Conservation (phyloP, 2,329 filamentous ascomycete species). For the Calonectria henricotiae region DNA sequence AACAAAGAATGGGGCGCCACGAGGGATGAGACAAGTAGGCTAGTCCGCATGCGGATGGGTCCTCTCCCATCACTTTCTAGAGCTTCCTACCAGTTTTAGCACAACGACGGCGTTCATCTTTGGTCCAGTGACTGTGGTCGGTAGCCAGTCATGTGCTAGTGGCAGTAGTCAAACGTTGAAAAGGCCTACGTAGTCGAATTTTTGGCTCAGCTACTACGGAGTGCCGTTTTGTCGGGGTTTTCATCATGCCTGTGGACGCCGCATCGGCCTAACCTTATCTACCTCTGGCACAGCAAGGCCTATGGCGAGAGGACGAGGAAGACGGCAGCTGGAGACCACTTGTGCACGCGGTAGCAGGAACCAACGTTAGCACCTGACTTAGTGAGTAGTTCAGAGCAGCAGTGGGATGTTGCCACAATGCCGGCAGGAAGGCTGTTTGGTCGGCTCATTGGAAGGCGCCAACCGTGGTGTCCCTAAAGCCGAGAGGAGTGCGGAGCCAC, state of each 20-base stretch:
- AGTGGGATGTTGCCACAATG: constrained; percentile 21
- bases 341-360: constrained; percentile 30
- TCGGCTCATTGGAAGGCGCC: constrained; percentile 30
- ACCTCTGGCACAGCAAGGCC: constrained; percentile 4
- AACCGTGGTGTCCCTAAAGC: constrained; percentile 39
- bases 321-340: constrained; percentile 17
- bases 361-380: constrained; percentile 32
- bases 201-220: not conserved
- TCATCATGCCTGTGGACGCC: constrained; percentile 16
- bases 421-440: constrained; percentile 12
- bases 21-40: constrained; percentile 35
- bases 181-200: constrained; percentile 18
- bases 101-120: constrained; percentile 33
- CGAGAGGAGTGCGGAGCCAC: constrained; percentile 38
- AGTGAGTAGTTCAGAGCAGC: constrained; percentile 23
- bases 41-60: constrained; percentile 11
- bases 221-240: not conserved
- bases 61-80: constrained; percentile 17
- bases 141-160: constrained; percentile 18
- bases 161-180: constrained; percentile 35
- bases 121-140: constrained; percentile 28
- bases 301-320: constrained; percentile 11
- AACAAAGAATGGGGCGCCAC: constrained; percentile 39
- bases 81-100: constrained; percentile 31
- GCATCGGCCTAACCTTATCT: constrained; percentile 6